phyloP scores from a whole-genome alignment of 768 basidiomycete species.

The Udeniomyces megalosporus region DNA sequence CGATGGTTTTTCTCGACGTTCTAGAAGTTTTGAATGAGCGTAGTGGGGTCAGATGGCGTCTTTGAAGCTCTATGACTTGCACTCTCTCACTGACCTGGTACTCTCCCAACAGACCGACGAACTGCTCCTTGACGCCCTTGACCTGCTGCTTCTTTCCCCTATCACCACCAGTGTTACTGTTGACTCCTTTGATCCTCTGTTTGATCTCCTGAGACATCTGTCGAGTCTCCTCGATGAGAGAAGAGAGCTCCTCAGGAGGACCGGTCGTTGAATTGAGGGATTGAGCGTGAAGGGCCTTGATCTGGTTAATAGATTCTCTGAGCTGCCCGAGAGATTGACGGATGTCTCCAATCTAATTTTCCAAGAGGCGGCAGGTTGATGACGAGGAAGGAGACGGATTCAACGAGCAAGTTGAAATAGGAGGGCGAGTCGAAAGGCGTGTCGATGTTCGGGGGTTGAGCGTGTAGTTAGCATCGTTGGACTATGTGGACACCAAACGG shows the following conservation, averaged over 20 bases:
- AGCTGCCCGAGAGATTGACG: slow-evolving; percentile 1
- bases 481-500: not conserved
- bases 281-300: slow-evolving; percentile 23
- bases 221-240: slow-evolving; percentile 21
- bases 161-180: slow-evolving; percentile 22
- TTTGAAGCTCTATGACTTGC: no score
- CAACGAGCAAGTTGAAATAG: not conserved
- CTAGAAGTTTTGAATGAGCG: slow-evolving; percentile 32
- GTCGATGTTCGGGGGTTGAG: not conserved
- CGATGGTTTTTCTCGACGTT: slow-evolving; percentile 55
- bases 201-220: slow-evolving; percentile 32
- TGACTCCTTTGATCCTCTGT: slow-evolving; percentile 29
- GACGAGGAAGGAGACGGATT: not conserved
- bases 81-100: slow-evolving; percentile 25
- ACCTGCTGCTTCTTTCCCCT: slow-evolving; percentile 28
- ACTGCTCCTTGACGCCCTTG: slow-evolving; percentile 32
- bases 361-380: no score
- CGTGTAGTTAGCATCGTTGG: no score
- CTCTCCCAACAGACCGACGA: slow-evolving; percentile 33
- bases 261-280: slow-evolving; percentile 27
- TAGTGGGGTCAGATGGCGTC: no score
- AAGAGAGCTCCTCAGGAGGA: slow-evolving; percentile 11
- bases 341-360: slow-evolving; percentile 17
- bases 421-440: not conserved
- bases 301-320: slow-evolving; percentile 10